Evolutionary conservation across 192 early-diverging fungal species (phyloP).

Genomic region (Borealophlyctis nickersoniae): DNA sequence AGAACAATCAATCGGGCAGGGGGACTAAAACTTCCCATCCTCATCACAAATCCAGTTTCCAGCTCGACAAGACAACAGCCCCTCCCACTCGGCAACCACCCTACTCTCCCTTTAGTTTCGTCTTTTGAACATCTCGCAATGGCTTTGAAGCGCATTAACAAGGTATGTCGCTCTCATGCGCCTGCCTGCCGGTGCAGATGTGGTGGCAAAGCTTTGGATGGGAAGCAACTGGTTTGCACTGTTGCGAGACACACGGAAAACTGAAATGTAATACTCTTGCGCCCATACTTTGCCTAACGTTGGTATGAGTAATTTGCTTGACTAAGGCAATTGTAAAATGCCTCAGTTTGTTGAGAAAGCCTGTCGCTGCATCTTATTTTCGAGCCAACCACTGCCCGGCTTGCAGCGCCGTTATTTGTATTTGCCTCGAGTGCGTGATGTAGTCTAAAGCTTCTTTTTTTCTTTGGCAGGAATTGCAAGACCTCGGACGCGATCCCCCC

Average conservation of each 20-base stretch:
- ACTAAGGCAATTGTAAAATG: background rate
- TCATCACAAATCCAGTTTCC: too few relatives aligned
- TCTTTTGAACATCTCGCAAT: too few relatives aligned
- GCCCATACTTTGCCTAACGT: background rate
- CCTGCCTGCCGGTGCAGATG: too few relatives aligned
- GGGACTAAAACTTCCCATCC: too few relatives aligned
- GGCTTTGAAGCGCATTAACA: constrained; percentile 99
- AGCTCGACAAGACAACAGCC: too few relatives aligned
- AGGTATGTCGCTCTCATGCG: constrained; percentile 57
- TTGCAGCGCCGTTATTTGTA: background rate
- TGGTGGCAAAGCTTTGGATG: background rate
- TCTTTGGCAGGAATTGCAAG: constrained; percentile 67
- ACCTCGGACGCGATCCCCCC: constrained; percentile 96
- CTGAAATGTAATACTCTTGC: background rate
- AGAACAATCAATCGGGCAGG: too few relatives aligned
- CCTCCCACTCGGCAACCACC: too few relatives aligned
- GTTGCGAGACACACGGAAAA: background rate
- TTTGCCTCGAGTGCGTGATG: background rate
- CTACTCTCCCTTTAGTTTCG: too few relatives aligned
- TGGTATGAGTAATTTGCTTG: background rate
- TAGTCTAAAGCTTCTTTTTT: constrained; percentile 7
- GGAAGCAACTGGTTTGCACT: background rate
- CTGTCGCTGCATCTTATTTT: background rate
- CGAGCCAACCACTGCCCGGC: background rate
- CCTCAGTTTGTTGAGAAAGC: background rate